A percentile compares a stretch with the other conserved stretches of the same genome.
phyloP scores from a whole-genome alignment of 768 basidiomycete species.

The Psilocybe subaeruginosa region DNA sequence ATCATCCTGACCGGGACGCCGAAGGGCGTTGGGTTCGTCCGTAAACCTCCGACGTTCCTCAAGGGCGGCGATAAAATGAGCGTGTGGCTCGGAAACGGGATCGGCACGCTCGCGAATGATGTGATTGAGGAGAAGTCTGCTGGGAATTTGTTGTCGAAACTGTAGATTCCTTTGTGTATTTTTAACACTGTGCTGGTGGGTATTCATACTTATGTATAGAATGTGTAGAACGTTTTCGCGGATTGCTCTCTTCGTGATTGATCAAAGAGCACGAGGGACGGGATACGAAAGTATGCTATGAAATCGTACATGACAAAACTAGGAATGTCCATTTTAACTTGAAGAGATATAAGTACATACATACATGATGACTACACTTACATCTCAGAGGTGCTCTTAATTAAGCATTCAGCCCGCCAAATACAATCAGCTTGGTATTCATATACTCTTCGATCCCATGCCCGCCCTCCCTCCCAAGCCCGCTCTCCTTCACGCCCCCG shows the following conservation, averaged over 20 bases:
- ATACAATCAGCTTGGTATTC: conserved; percentile 79
- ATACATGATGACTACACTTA: background rate
- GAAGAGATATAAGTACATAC: background rate
- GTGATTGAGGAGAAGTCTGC: conserved; percentile 66
- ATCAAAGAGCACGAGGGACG: too few relatives aligned
- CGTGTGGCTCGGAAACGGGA: conserved; percentile 70
- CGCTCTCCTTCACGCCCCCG: conserved; percentile 91
- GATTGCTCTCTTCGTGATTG: background rate
- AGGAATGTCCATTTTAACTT: background rate
- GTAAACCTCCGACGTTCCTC: conserved; percentile 69
- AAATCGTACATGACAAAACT: background rate
- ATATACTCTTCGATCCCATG: conserved; percentile 92
- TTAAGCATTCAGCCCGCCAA: conserved; percentile 62
- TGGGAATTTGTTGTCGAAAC: conserved; percentile 33
- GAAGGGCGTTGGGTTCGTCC: conserved; percentile 80
- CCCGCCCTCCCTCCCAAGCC: conserved; percentile 79
- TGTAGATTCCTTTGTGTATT: conserved; percentile 31
- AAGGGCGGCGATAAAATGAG: conserved; percentile 75
- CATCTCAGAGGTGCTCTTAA: background rate
- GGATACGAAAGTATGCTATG: background rate
- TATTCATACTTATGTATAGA: too few relatives aligned
- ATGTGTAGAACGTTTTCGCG: too few relatives aligned
- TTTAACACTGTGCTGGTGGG: background rate
- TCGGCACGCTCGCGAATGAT: conserved; percentile 80
- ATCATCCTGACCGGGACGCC: conserved; percentile 86